Evolutionary conservation across 768 basidiomycete species (phyloP).

Genomic region (Aureoboletus auriporus): DNA sequence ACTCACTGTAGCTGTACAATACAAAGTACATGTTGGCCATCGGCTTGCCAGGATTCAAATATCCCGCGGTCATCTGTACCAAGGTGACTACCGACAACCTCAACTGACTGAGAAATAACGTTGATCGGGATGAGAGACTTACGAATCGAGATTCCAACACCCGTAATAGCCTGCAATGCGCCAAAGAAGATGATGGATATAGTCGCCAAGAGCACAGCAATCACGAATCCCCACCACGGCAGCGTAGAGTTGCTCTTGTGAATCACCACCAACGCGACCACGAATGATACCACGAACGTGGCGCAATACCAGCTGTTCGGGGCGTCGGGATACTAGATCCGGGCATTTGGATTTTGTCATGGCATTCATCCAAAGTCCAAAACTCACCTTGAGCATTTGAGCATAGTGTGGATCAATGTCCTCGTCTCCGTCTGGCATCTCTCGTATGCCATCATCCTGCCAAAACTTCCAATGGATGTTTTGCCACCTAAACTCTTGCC

Average conservation of each 20-base stretch:
- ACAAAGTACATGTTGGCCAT: slow-evolving; percentile 43
- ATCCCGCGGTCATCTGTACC: slow-evolving; percentile 37
- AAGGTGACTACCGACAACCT: slow-evolving; percentile 19
- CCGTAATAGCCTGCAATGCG: slow-evolving; percentile 51
- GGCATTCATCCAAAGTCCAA: neutral
- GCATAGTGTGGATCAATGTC: slow-evolving; percentile 51
- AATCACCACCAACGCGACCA: slow-evolving; percentile 49
- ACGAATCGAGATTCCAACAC: slow-evolving; percentile 19
- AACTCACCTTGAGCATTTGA: slow-evolving; percentile 42
- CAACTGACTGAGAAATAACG: neutral
- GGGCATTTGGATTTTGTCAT: neutral
- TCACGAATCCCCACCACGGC: slow-evolving; percentile 56
- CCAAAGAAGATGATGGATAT: slow-evolving; percentile 51
- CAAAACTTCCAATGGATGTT: slow-evolving; percentile 40
- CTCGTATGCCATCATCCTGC: slow-evolving; percentile 12
- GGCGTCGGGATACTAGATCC: slow-evolving; percentile 29
- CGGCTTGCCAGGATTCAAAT: slow-evolving; percentile 34
- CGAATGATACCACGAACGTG: slow-evolving; percentile 29
- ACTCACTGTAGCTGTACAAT: slow-evolving; percentile 44
- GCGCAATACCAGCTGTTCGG: slow-evolving; percentile 33
- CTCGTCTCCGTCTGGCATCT: slow-evolving; percentile 32
- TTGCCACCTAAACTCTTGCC: slow-evolving; percentile 19
- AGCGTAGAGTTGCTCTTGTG: slow-evolving; percentile 51
- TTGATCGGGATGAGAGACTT: slow-evolving; percentile 3
- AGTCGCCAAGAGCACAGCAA: slow-evolving; percentile 46